Evolutionary conservation across 139 green algal species (phyloP).

Genomic region (Chlorella sp.): DNA sequence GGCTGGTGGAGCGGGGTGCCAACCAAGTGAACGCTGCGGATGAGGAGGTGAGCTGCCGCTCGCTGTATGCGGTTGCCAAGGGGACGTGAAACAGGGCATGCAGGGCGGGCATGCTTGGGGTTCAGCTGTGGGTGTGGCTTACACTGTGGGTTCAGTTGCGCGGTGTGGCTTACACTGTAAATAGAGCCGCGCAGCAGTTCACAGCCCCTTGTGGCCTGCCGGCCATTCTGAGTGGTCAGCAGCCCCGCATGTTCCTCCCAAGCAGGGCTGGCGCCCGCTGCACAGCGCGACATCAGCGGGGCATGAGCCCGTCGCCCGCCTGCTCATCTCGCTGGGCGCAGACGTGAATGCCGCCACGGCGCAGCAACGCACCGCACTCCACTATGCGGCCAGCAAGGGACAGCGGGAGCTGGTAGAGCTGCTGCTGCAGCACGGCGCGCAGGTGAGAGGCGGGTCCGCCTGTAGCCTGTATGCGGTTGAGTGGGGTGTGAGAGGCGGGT

Average conservation of each 20-base stretch:
- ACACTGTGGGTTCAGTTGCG: too few species aligned
- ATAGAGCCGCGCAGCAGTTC: too few species aligned
- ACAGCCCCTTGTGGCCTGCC: too few species aligned
- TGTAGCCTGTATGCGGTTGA: too few species aligned
- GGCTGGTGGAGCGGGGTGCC: constrained; percentile 54
- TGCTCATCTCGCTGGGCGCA: constrained; percentile 62
- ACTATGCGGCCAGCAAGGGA: constrained; percentile 71
- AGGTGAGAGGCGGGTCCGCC: too few species aligned
- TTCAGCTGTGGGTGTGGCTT: too few species aligned
- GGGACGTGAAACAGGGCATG: too few species aligned
- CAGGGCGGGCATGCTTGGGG: too few species aligned
- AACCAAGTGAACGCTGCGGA: constrained; percentile 57
- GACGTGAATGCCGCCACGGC: constrained; percentile 55
- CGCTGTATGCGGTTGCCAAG: neutral
- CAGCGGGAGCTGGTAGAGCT: constrained; percentile 36
- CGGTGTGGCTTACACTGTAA: too few species aligned
- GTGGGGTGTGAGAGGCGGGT: too few species aligned
- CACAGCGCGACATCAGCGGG: constrained; percentile 70
- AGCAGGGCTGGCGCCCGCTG: constrained; percentile 77
- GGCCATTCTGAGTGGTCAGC: too few species aligned
- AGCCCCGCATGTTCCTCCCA: too few species aligned
- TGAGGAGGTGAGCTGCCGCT: constrained; percentile 67
- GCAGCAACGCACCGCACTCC: constrained; percentile 63
- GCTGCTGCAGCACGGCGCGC: constrained; percentile 63
- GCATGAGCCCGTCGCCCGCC: constrained; percentile 52